A percentile compares a stretch with the other conserved stretches of the same genome.
phyloP scores from a whole-genome alignment of 1,284 basidiomycete genomes.

The Mrakiaceae sp. region DNA sequence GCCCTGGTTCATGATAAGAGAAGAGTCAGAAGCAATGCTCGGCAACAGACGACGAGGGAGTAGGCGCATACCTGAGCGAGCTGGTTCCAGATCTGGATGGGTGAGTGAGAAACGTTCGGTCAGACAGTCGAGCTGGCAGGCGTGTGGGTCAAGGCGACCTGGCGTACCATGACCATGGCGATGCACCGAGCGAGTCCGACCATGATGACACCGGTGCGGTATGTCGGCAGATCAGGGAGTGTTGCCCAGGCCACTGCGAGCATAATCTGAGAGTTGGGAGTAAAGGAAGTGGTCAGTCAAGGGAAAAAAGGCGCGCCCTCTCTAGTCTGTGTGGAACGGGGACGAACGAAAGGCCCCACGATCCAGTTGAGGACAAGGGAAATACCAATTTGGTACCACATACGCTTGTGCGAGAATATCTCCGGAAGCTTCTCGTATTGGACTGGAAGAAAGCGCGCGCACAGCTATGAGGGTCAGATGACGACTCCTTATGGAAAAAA shows the following conservation, averaged over 20 bases:
- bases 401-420: conserved; percentile 44
- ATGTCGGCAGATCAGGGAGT: conserved; percentile 56
- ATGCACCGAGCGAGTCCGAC: conserved; percentile 48
- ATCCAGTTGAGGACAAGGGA: conserved; percentile 74
- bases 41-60: no score
- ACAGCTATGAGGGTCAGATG: neutral
- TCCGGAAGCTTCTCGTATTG: conserved; percentile 60
- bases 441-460: conserved; percentile 45
- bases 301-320: no score
- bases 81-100: conserved; percentile 7
- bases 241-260: conserved; percentile 73
- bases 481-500: neutral
- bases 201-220: conserved; percentile 45
- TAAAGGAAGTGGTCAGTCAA: conserved; percentile 9
- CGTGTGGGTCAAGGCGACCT: no score
- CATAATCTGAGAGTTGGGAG: conserved; percentile 45
- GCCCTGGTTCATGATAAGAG: conserved; percentile 38
- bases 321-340: neutral
- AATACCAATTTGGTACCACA: conserved; percentile 62
- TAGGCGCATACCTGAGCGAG: neutral
- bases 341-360: conserved; percentile 49
- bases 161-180: conserved; percentile 71
- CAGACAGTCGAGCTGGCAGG: conserved; percentile 16
- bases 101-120: conserved; percentile 9
- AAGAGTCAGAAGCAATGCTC: neutral